Conservation (phyloP, 2,329 filamentous ascomycete genomes). For the Sclerotinia borealis region DNA sequence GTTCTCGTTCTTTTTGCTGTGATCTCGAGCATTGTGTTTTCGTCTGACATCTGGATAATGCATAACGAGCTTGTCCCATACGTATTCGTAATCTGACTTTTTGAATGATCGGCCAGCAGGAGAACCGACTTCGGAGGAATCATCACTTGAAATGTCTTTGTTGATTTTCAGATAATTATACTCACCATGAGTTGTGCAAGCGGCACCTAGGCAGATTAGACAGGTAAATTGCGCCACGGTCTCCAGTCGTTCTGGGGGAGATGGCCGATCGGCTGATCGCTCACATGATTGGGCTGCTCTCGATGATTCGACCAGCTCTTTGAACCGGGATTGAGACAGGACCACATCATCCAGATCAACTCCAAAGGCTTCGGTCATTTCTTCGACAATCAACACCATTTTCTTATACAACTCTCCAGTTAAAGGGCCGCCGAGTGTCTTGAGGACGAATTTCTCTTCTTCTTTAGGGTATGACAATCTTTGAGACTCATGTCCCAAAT, state of each 20-base stretch:
- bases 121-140: neutral
- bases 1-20: neutral
- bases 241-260: conserved; percentile 15
- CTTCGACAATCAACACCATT: conserved; percentile 14
- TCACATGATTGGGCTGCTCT: conserved; percentile 2
- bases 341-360: conserved; percentile 19
- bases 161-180: conserved; percentile 13
- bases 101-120: neutral
- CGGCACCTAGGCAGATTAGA: conserved; percentile 29
- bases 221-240: conserved; percentile 26
- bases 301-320: conserved; percentile 21
- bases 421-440: conserved; percentile 13
- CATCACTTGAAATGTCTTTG: conserved; percentile 15
- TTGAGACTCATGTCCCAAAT: conserved; percentile 7
- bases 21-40: conserved; percentile 15
- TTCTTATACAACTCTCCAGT: neutral
- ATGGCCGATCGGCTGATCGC: neutral
- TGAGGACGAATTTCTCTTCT: conserved; percentile 14
- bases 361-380: conserved; percentile 19
- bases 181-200: conserved; percentile 30
- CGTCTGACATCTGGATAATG: conserved; percentile 21
- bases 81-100: conserved; percentile 15
- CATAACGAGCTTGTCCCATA: conserved; percentile 17
- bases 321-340: conserved; percentile 18
- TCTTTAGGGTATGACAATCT: conserved; percentile 9